Base-by-base conservation (phyloP, 2,329 filamentous ascomycete genomes). In the Pestalotiopsis sp. region DNA sequence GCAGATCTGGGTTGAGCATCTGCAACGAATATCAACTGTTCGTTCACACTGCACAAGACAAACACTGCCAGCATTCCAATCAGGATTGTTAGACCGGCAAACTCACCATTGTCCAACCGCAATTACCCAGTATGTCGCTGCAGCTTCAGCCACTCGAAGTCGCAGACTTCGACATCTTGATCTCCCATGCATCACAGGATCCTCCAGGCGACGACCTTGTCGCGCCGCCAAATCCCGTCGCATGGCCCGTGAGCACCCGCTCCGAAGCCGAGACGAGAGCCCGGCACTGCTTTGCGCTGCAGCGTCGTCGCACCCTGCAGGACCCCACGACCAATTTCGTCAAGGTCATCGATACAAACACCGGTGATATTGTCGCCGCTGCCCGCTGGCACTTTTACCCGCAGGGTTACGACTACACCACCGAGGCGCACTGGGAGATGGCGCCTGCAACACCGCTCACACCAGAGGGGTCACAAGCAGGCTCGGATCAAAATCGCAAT, bases 361-460 rank as follows among this genome's bases (percentile, higher is more conserved):
- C 62, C 1, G 64, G 64, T 3, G 31, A 59, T 27, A 72, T 72
- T 39, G 25, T 72, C 11, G 71, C 71, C 60, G 70, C 72, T 57
- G 71, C 72, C 23, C 67, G 71, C 25, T 73, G 71, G 72, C 70
- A 72, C 36, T 72, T 65, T 27, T 73, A 72, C 45, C 67, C 70
- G 6, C 58, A 68, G 7, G 71, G 72, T 2, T 72, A 70, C 59
- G 68, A 65, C 45, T 73, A 67, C 59, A 55, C 20, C 1, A 12
- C 66, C 23, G 55, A 66, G 39, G 68, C 64, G 60, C 60, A 45
- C 3, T 73, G 72, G 72, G 72, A 73, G 39, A 71, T 69, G 67
- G 67, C 67, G 1, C 62, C 62, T 12, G 6, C 38, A 23, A 27
- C 14, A 9, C 38, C 55, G n/a, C 31, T 39, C 12, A n/a, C 25